Evolutionary conservation across 2,329 filamentous ascomycete species (phyloP), one percentile per base, ranked within the genome.

Genomic region (Fusarium graminum): DNA sequence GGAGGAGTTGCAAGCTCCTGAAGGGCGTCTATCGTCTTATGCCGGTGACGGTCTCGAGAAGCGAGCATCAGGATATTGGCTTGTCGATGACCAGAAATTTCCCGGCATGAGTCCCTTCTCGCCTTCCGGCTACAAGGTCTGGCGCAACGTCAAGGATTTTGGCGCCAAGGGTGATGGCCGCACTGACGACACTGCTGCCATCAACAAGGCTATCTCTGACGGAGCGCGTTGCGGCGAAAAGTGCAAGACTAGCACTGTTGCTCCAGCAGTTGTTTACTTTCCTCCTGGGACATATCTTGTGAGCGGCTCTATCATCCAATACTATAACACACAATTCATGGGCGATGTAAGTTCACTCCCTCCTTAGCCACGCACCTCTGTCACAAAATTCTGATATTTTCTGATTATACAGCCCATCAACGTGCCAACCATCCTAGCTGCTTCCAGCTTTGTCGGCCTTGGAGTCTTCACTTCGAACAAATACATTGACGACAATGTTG

Each of bases 311-410:
- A 86, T 90, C 59, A 82, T 87, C 50, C 82, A 87, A 69, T 88
- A 86, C 69, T 90, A 89, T 75, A 85, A 85, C 65, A 90, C 88
- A 13, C 83, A 88, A 74, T 75, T 90, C 14, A 81, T 90, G 29
- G 70, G 72, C 16, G 60, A 74, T 57, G 55, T 65, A 44, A 65
- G 63, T 52, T 46, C 22, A 40, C 28, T 28, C 32, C 42, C 29
- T 5, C 8, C 29, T 6, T 30, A 30, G 8, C 19, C 14, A 82
- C 45, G 75, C 12, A 26, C 13, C 6, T 7, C 26, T 25, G 13
- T 16, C 12, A 26, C 16, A 10, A 40, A 22, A 25, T 30, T 26
- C 43, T 46, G 29, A 46, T 17, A 26, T 46, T 1, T 46, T 34
- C 7, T 34, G 29, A 16, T 46, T 16, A 7, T 46, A 25, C 12